Percentiles rank a stretch among this genome's conserved stretches.
phyloP scores from a whole-genome alignment of 768 basidiomycete genomes.

The Tylopilus vinaceipallidus region DNA sequence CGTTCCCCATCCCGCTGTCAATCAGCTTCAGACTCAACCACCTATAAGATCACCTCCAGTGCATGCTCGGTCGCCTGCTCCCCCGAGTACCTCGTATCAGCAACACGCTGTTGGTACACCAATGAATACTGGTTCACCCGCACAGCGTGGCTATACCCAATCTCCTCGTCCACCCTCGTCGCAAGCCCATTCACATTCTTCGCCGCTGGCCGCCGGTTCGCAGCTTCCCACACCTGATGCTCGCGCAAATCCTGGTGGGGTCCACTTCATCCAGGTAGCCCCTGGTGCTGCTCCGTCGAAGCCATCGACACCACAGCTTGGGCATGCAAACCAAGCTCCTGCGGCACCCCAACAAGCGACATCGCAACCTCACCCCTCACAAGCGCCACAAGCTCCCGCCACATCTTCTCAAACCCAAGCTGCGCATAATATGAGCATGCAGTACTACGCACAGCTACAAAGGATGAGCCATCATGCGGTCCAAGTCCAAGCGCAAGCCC shows the following conservation, averaged over 20 bases:
- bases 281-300: conserved; percentile 25
- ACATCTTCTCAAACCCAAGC: conserved; percentile 21
- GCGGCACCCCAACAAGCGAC: conserved; percentile 20
- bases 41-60: conserved; percentile 31
- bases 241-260: conserved; percentile 20
- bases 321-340: conserved; percentile 20
- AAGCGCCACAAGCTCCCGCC: conserved; percentile 21
- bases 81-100: conserved; percentile 21
- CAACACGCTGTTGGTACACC: conserved; percentile 18
- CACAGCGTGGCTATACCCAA: conserved; percentile 34
- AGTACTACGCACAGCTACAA: conserved; percentile 20
- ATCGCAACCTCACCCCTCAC: conserved; percentile 25
- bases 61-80: conserved; percentile 28
- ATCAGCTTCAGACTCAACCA: conserved; percentile 32
- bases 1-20: conserved; percentile 31
- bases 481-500: conserved; percentile 23
- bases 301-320: conserved; percentile 30
- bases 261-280: conserved; percentile 29
- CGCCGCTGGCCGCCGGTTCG: conserved; percentile 28
- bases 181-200: conserved; percentile 30
- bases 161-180: conserved; percentile 35
- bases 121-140: conserved; percentile 27
- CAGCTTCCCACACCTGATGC: conserved; percentile 27
- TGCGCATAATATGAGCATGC: conserved; percentile 16
- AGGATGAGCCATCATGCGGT: conserved; percentile 20